Percentiles rank a stretch among this genome's conserved stretches.
Conservation (phyloP, 2,329 filamentous ascomycete species). For the Elsinoe arachidis region DNA sequence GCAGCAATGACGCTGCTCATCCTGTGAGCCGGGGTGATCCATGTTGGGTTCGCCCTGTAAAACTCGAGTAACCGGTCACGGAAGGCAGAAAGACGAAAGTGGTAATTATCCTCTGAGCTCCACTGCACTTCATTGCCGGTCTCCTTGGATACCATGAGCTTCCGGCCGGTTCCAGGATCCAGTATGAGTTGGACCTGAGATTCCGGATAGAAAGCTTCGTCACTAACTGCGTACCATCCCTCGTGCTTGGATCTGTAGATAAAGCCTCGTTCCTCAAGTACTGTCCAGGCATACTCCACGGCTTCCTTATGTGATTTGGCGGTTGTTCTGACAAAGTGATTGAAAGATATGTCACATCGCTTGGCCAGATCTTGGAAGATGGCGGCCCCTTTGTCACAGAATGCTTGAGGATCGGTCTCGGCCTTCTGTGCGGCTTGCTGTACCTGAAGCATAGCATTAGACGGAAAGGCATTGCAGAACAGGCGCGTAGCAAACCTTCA, state of each 20-base stretch:
- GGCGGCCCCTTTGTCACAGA: constrained; percentile 76
- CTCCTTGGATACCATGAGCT: constrained; percentile 74
- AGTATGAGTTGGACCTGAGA: constrained; percentile 63
- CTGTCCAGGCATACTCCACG: constrained; percentile 81
- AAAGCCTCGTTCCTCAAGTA: constrained; percentile 64
- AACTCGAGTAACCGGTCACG: constrained; percentile 69
- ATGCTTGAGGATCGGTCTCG: constrained; percentile 64
- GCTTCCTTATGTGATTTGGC: constrained; percentile 72
- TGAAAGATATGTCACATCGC: constrained; percentile 61
- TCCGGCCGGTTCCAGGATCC: constrained; percentile 71
- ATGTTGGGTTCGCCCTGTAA: constrained; percentile 67
- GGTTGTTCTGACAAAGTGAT: constrained; percentile 89
- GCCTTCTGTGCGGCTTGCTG: constrained; percentile 73
- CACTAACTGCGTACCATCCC: constrained; percentile 94
- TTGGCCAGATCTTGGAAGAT: constrained; percentile 69
- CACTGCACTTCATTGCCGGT: constrained; percentile 91
- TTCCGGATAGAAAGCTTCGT: constrained; percentile 91
- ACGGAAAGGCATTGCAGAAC: background rate
- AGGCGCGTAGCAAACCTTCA: constrained; percentile 56
- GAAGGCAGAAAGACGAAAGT: constrained; percentile 82
- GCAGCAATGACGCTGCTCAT: constrained; percentile 72
- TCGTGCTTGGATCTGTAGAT: constrained; percentile 81
- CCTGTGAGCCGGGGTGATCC: constrained; percentile 62
- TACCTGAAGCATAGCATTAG: constrained; percentile 42
- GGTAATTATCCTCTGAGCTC: constrained; percentile 88